A percentile compares a stretch with the other conserved stretches of the same genome.
Evolutionary conservation across 2,329 filamentous ascomycete genomes (phyloP).

Genomic region (Dothiorella sarmentorum): DNA sequence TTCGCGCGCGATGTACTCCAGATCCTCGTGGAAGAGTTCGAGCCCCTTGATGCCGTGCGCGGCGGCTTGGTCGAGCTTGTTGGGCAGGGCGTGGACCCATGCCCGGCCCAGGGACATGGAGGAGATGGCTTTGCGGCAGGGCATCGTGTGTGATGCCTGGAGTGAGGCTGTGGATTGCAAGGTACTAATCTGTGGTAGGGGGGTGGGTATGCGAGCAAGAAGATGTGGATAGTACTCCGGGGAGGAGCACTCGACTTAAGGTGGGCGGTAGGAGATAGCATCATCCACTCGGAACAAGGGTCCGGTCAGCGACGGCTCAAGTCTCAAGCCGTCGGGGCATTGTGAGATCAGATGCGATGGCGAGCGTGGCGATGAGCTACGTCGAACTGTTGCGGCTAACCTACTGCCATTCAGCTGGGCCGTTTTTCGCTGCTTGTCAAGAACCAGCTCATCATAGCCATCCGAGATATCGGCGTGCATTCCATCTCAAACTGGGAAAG

Average conservation of each 20-base stretch:
- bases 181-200: background rate
- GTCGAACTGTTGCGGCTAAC: too few relatives aligned
- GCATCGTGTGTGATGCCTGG: conserved; percentile 32
- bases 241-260: background rate
- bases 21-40: conserved; percentile 76
- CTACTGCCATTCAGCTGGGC: too few relatives aligned
- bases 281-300: conserved; percentile 5
- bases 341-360: background rate
- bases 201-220: too few relatives aligned
- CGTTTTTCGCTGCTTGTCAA: background rate
- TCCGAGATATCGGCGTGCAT: background rate
- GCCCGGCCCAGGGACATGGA: conserved; percentile 74
- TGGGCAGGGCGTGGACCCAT: conserved; percentile 63
- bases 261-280: conserved; percentile 5
- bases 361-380: background rate
- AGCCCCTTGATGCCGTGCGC: conserved; percentile 65
- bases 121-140: conserved; percentile 64
- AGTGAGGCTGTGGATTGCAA: background rate
- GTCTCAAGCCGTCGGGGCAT: background rate
- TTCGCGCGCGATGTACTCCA: conserved; percentile 57
- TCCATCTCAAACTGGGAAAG: background rate
- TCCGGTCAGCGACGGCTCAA: conserved; percentile 10
- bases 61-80: conserved; percentile 67
- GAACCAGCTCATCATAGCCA: too few relatives aligned
- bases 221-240: background rate